A percentile compares a stretch with the other conserved stretches of the same genome.
These are phyloP conservation scores for Fraxinus baroniana DNA, from an alignment of 305 asterid genomes.

Conservation along the genomic window DNA sequence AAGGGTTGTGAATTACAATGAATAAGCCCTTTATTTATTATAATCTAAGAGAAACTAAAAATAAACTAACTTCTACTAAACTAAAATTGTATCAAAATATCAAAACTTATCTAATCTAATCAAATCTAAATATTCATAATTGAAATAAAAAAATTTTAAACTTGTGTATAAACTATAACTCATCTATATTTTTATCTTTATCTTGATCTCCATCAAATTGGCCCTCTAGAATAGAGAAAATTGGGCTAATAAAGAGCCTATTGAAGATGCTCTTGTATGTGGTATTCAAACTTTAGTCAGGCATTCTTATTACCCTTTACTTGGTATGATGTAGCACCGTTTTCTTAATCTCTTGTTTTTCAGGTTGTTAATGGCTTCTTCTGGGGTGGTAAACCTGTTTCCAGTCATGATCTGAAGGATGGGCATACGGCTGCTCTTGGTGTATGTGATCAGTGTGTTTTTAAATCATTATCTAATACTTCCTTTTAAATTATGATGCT, in stretches of 20 bases:
- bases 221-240: not conserved
- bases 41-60: no score
- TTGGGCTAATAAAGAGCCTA: not conserved
- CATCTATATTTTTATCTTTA: no score
- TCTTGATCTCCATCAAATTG: no score
- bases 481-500: constrained; percentile 14
- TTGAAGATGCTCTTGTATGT: not conserved
- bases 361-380: constrained; percentile 92
- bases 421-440: constrained; percentile 70
- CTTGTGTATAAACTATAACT: no score
- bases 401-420: constrained; percentile 42
- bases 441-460: constrained; percentile 44
- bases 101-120: no score
- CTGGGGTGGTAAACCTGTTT: constrained; percentile 70
- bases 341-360: constrained; percentile 17
- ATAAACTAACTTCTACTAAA: no score
- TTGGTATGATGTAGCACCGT: not conserved
- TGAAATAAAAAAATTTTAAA: no score
- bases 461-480: constrained; percentile 4
- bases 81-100: no score
- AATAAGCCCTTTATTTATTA: no score
- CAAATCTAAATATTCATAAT: no score
- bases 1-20: no score
- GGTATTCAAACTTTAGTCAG: not conserved
- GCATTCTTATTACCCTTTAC: not conserved